Evolutionary conservation across 305 asterid genomes (phyloP).

Genomic region (Solanum hybrid): DNA sequence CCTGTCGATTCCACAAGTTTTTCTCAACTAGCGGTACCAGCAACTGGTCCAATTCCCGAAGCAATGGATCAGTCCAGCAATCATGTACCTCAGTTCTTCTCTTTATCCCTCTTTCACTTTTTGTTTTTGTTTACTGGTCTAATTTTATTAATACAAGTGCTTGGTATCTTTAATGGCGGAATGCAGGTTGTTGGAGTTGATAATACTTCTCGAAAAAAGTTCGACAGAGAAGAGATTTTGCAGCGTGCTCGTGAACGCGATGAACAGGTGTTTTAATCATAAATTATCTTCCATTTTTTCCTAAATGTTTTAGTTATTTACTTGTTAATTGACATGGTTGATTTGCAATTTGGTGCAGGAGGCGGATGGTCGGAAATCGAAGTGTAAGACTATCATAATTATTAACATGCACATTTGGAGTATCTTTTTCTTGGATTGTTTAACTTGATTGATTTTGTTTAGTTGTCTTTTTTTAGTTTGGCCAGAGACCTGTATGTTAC

Average conservation of each 20-base stretch:
- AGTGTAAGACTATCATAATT: constrained; percentile 35
- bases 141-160: background rate
- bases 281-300: background rate
- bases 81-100: constrained; percentile 28
- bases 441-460: background rate
- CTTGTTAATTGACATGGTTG: background rate
- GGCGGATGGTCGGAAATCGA: constrained; percentile 51
- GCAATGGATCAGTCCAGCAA: constrained; percentile 59
- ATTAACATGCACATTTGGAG: background rate
- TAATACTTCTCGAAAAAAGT: constrained; percentile 82
- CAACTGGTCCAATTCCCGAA: constrained; percentile 2
- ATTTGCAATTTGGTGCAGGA: constrained; percentile 36
- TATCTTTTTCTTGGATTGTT: background rate
- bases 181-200: constrained; percentile 77
- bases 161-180: background rate
- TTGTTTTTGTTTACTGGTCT: background rate
- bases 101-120: background rate
- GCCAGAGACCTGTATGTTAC: background rate
- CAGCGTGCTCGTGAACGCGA: constrained; percentile 91
- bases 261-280: constrained; percentile 40
- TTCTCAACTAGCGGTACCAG: background rate
- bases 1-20: background rate
- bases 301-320: background rate
- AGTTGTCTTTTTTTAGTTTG: background rate
- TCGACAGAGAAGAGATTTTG: constrained; percentile 77